Percentiles rank a stretch among this genome's conserved stretches.
These are phyloP conservation scores for Seminavis robusta DNA, from an alignment of 108 stramenopile species.

Conservation along the genomic window DNA sequence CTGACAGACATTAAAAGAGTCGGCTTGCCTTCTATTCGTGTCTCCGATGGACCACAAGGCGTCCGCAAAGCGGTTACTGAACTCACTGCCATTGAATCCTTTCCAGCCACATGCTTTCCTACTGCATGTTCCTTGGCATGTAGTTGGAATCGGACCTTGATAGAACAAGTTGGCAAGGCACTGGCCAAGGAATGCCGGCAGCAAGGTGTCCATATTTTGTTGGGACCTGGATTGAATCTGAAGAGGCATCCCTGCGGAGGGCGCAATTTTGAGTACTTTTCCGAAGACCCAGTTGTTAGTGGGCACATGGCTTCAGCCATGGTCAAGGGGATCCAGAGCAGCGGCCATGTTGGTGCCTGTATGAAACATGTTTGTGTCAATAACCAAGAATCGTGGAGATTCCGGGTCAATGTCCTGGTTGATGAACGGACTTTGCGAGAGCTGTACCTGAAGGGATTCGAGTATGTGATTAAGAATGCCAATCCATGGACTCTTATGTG, in stretches of 20 bases:
- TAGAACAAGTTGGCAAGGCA: slow-evolving; percentile 26
- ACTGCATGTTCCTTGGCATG: slow-evolving; percentile 34
- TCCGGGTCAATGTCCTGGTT: slow-evolving; percentile 43
- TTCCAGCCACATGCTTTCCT: slow-evolving; percentile 54
- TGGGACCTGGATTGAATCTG: slow-evolving; percentile 67
- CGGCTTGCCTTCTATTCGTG: slow-evolving; percentile 5
- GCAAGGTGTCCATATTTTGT: slow-evolving; percentile 29
- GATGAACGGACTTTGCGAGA: slow-evolving; percentile 68
- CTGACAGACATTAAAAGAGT: neutral
- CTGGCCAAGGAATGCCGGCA: slow-evolving; percentile 31
- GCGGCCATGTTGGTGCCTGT: slow-evolving; percentile 44
- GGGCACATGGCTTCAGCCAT: slow-evolving; percentile 36
- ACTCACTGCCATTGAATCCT: slow-evolving; percentile 21
- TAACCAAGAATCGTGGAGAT: slow-evolving; percentile 61
- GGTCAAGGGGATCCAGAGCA: slow-evolving; percentile 46
- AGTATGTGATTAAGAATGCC: slow-evolving; percentile 32
- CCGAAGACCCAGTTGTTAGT: slow-evolving; percentile 68
- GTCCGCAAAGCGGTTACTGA: slow-evolving; percentile 39
- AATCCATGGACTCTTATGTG: slow-evolving; percentile 42
- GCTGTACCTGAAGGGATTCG: slow-evolving; percentile 53
- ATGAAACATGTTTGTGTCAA: slow-evolving; percentile 67
- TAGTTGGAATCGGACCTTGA: slow-evolving; percentile 25
- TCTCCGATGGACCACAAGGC: slow-evolving; percentile 56
- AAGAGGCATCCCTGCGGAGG: slow-evolving; percentile 57
- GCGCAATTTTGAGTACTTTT: slow-evolving; percentile 64